phyloP scores from a whole-genome alignment of 1,284 basidiomycete genomes.

The Pascua sp. region DNA sequence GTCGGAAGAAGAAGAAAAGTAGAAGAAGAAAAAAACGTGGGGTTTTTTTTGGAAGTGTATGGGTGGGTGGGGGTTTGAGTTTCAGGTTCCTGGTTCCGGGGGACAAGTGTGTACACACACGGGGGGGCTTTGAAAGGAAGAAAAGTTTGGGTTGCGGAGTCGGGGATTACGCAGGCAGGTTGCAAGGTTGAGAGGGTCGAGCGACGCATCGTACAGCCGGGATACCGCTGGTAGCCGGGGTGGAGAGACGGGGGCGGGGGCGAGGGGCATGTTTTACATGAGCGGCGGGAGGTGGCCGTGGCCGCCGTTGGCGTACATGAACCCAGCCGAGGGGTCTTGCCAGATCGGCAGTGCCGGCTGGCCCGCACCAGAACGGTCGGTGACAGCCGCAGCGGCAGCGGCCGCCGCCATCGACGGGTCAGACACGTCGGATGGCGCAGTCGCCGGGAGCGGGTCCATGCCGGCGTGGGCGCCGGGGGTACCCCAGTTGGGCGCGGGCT shows the following conservation, averaged over 20 bases:
- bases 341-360: constrained; percentile 19
- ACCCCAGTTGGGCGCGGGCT: constrained; percentile 40
- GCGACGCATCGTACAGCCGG: constrained; percentile 1
- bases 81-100: constrained; percentile 4
- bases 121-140: constrained; percentile 7
- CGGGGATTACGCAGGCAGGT: constrained; percentile 10
- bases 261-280: constrained; percentile 10
- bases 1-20: neutral
- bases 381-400: constrained; percentile 11
- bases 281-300: constrained; percentile 19
- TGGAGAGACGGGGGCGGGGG: neutral
- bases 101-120: constrained; percentile 19
- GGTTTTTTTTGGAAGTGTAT: neutral
- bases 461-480: constrained; percentile 7
- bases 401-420: constrained; percentile 15
- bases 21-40: neutral
- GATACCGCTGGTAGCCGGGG: neutral
- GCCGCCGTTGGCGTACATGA: constrained; percentile 23
- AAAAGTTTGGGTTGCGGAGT: constrained; percentile 3
- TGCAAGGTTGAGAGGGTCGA: neutral
- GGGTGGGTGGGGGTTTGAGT: neutral
- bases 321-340: constrained; percentile 20
- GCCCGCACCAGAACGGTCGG: constrained; percentile 15
- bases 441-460: constrained; percentile 22
- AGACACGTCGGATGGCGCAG: constrained; percentile 15